Evolutionary conservation across 345 rosid species (phyloP).

Genomic region (Aquilaria malaccensis): DNA sequence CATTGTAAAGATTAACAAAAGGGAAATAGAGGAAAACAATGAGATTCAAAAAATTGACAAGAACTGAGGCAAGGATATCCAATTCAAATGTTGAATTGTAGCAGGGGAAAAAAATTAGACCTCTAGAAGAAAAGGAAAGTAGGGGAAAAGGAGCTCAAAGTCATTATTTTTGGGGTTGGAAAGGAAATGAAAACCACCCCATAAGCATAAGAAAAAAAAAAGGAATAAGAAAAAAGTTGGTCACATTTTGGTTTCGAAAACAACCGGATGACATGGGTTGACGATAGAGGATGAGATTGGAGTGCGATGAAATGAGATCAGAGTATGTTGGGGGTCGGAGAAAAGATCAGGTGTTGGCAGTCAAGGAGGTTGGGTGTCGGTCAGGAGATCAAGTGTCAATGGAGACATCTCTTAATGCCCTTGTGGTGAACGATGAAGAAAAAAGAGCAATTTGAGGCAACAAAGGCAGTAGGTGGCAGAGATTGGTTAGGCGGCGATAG

Average conservation of each 20-base stretch:
- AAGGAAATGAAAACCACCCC: background rate
- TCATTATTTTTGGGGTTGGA: constrained; percentile 10
- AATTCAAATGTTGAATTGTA: constrained; percentile 7
- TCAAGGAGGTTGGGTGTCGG: too few species aligned
- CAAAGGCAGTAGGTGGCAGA: too few species aligned
- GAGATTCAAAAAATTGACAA: background rate
- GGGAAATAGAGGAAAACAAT: background rate
- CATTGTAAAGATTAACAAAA: constrained; percentile 18
- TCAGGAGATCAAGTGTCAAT: too few species aligned
- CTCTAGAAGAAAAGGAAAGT: constrained; percentile 2
- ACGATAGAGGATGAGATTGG: background rate
- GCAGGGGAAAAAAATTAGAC: constrained; percentile 9
- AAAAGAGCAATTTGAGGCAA: too few species aligned
- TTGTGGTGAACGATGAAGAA: too few species aligned
- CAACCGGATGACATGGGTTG: too few species aligned
- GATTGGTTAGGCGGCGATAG: too few species aligned
- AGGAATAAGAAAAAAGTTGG: background rate
- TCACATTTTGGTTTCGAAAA: too few species aligned
- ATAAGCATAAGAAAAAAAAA: background rate
- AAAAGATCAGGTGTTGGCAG: too few species aligned
- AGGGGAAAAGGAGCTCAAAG: constrained; percentile 13
- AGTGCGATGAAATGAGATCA: background rate
- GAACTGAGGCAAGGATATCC: constrained; percentile 13
- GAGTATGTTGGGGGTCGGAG: too few species aligned
- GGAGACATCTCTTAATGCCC: too few species aligned